Conservation (phyloP, 2,329 filamentous ascomycete genomes). For the Paraphoma chrysanthemicola region DNA sequence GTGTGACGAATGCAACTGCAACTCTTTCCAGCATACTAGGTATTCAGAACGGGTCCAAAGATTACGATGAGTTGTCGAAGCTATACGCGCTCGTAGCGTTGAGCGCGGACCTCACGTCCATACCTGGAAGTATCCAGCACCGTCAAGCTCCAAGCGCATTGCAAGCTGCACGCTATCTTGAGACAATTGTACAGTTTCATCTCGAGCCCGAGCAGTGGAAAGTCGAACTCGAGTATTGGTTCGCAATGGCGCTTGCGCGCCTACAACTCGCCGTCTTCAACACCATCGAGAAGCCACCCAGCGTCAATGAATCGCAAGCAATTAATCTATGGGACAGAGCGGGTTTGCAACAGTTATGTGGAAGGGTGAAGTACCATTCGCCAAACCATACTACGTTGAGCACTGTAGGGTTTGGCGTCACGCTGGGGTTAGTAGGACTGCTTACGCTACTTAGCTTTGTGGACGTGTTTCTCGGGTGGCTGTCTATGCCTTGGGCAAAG, state of each 20-base stretch:
- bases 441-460: neutral
- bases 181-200: neutral
- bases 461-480: neutral
- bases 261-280: constrained; percentile 4
- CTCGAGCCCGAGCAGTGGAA: constrained; percentile 2
- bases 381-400: neutral
- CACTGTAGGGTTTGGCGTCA: neutral
- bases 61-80: neutral
- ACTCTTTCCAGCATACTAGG: neutral
- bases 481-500: neutral
- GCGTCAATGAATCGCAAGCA: neutral
- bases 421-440: neutral
- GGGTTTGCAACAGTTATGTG: neutral
- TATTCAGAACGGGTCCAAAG: neutral
- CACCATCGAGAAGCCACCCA: constrained; percentile 3
- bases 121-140: constrained; percentile 1
- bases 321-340: constrained; percentile 1
- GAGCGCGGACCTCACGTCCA: neutral
- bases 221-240: constrained; percentile 5
- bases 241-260: neutral
- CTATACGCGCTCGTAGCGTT: neutral
- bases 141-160: neutral
- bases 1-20: neutral
- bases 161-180: constrained; percentile 1
- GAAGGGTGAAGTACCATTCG: constrained; percentile 3